Evolutionary conservation across 345 rosid genomes (phyloP), one percentile per base, ranked within the genome.

Genomic region (Trapa incisa): DNA sequence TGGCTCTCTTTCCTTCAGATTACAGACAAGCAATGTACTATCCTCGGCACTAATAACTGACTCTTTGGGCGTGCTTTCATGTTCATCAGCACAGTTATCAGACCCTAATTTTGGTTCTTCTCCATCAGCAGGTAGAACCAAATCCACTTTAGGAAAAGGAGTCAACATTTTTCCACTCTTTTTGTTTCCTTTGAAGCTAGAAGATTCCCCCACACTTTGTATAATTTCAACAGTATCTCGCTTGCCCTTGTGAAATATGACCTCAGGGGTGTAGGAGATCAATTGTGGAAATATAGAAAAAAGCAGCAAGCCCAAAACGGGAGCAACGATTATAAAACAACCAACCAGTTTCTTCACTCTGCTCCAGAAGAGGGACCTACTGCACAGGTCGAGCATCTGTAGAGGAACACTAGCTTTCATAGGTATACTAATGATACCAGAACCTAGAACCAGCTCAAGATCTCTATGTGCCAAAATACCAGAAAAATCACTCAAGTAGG

Each of bases 331-430:
- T 63, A 87, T 68, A 60, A 81, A 63, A 12, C 80, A 80, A 1
- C 70, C 22, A 10, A 71, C 76, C 38, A 82, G 65, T 75, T 86
- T 90, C 89, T 79, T 88, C 66, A 80, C 71, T 4, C 79, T 77
- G 69, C 74, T 76, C 96, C 83, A 87, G 76, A 80, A 80, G 57
- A 82, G 69, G 6, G 89, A 76, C 68, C 77, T 90, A 71, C 75
- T 87, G 80, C 94, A 88, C 36, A 81, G 73, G 67, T 78, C 80
- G 58, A 85, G 78, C 79, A 83, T 77, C 68, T 76, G 61, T 62
- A 81, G 69, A 39, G 94, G 87, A 36, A 89, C 67, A 56, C 76
- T 86, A 29, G 97, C 90, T 78, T 78, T 87, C 84, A 88, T 78
- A 17, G 92, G 97, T 66, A 90, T 75, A 68, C 82, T 77, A 66